A percentile compares a stretch with the other conserved stretches of the same genome.
Conservation (phyloP, 2,329 filamentous ascomycete genomes). For the Sarocladium oryzae region DNA sequence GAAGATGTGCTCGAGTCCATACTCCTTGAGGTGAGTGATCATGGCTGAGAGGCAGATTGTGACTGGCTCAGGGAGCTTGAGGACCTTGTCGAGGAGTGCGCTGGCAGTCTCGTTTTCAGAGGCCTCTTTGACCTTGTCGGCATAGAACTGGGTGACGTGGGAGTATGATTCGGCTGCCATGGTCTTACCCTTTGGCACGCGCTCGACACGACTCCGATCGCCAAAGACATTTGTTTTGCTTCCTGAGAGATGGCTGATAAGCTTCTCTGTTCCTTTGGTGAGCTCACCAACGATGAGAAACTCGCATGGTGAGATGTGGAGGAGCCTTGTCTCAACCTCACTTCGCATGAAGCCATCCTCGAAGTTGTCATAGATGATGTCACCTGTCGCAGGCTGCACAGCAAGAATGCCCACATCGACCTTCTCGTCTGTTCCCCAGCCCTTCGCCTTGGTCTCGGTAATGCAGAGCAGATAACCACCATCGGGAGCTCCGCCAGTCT, state of each 20-base stretch:
- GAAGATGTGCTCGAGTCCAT: slow-evolving; percentile 91
- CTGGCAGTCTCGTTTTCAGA: slow-evolving; percentile 49
- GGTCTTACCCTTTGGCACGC: slow-evolving; percentile 67
- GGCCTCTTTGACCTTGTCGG: slow-evolving; percentile 67
- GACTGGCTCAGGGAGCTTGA: slow-evolving; percentile 77
- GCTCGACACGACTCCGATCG: slow-evolving; percentile 80
- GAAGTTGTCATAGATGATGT: slow-evolving; percentile 93
- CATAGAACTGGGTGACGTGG: slow-evolving; percentile 90
- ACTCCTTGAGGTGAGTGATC: slow-evolving; percentile 89
- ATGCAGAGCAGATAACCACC: slow-evolving; percentile 92
- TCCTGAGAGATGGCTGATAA: slow-evolving; percentile 82
- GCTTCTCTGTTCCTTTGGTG: slow-evolving; percentile 85
- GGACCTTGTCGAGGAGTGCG: slow-evolving; percentile 74
- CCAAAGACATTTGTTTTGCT: slow-evolving; percentile 89
- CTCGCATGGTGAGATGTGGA: slow-evolving; percentile 94
- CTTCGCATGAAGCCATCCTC: slow-evolving; percentile 97
- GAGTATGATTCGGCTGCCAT: slow-evolving; percentile 80
- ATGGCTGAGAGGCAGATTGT: slow-evolving; percentile 92
- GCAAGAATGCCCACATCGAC: slow-evolving; percentile 88
- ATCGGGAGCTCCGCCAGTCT: slow-evolving; percentile 43
- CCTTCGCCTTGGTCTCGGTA: slow-evolving; percentile 76
- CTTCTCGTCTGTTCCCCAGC: slow-evolving; percentile 81
- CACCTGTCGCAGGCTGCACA: slow-evolving; percentile 90
- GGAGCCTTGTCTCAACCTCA: slow-evolving; percentile 88
- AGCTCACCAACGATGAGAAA: slow-evolving; percentile 88